Evolutionary conservation across 345 rosid species (phyloP), one percentile per base, ranked within the genome.

Genomic region (Bruguiera gymnorhiza): DNA sequence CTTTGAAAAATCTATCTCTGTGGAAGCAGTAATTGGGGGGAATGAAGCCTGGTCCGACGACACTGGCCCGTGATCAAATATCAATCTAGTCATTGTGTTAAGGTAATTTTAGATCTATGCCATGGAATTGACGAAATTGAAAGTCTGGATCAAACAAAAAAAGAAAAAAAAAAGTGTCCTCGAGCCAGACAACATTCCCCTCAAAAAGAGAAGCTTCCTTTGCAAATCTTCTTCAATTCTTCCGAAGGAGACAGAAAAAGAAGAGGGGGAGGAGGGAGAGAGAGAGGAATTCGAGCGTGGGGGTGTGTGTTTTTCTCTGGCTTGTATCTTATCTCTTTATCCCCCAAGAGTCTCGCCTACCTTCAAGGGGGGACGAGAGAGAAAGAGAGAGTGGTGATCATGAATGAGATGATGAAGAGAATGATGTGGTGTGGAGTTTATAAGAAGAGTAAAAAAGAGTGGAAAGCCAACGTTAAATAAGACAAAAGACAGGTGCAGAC

Each of bases 1-100:
- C 23, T 52, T 4, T 6, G 20, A 27, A 29, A 3, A 66, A 73
- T 51, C 16, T 24, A 8, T 62, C 36, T 63, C 2, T 55, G 27
- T 70, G 83, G 84, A 81, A 86, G 86, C 85, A 78, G 74, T 60
- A 80, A 84, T 88, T 91, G 92, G 89, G 95, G 92, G 95, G 97
- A 87, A 91, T 88, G 95, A 91, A 91, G 97, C 97, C 97, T 91
- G 97, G 97, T 91, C 97, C 97, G 95, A 91, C 84, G 86, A 84
- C 90, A 19, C 97, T 76, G 68, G 60, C 69, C 64, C 13, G 75
- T 32, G 62, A 55, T 68, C 68, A 57, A 68, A 43, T 43, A 43
- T 15, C 50, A 43, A 13, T 43, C 50, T 60, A 60, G 19, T 63
- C 63, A n/a, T 67, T 27, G 30, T 11, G 34, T 15, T 51, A 61